Percentiles rank a stretch among this genome's conserved stretches.
Conservation (phyloP, 169 alveolate genomes). For the Plasmodium falciparum region DNA sequence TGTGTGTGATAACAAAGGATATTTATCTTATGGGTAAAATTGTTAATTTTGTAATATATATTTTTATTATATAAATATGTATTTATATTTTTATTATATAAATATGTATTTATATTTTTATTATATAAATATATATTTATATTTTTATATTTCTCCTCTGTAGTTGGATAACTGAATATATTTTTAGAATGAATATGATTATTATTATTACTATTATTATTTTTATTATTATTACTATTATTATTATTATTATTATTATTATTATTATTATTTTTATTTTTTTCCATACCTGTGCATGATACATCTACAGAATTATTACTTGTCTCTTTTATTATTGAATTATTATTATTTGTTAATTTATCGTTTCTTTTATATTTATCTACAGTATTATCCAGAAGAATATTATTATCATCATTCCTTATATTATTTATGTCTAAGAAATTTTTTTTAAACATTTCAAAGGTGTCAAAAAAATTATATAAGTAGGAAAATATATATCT, state of each 20-base stretch:
- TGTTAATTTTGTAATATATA: conserved; percentile 34
- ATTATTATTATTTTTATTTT: not conserved
- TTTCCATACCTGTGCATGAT: not conserved
- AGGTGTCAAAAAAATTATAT: conserved; percentile 43
- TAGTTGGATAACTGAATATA: no score
- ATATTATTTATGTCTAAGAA: conserved; percentile 40
- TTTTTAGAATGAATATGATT: conserved; percentile 6
- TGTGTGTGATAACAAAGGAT: conserved; percentile 22
- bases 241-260: not conserved
- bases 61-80: conserved; percentile 39
- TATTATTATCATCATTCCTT: not conserved
- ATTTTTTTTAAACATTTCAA: conserved; percentile 42
- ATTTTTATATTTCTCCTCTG: no score
- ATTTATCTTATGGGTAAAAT: conserved; percentile 39
- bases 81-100: no score
- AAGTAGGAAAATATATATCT: conserved; percentile 46
- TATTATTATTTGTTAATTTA: not conserved
- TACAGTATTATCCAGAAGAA: no score
- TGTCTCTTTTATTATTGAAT: not conserved
- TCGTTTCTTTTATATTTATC: not conserved
- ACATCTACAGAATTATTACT: no score
- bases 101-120: conserved; percentile 36
- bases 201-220: not conserved
- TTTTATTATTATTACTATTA: not conserved
- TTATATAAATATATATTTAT: conserved; percentile 24